Conservation (phyloP, 148 eudicot species). For the Polygonum maritimum region DNA sequence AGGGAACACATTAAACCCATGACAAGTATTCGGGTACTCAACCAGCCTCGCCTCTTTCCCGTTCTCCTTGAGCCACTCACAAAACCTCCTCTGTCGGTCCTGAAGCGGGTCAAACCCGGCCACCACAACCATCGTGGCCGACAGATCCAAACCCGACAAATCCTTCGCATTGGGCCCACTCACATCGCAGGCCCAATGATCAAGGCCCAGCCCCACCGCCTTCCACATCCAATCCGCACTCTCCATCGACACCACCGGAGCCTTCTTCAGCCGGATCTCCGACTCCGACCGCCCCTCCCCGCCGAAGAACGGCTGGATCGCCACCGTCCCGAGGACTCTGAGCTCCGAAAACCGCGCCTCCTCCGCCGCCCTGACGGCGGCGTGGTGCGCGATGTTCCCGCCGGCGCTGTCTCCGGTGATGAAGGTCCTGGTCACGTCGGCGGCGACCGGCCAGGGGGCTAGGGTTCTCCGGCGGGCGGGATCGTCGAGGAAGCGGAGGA, state of each 20-base stretch:
- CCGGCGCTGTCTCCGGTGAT: slow-evolving; percentile 17
- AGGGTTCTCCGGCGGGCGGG: too few species aligned
- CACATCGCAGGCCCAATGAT: slow-evolving; percentile 28
- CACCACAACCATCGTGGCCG: slow-evolving; percentile 21
- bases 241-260: slow-evolving; percentile 6
- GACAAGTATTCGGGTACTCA: slow-evolving; percentile 14
- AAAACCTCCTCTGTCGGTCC: slow-evolving; percentile 16
- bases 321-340: slow-evolving; percentile 23
- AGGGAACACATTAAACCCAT: slow-evolving; percentile 17
- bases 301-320: slow-evolving; percentile 41
- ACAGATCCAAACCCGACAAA: slow-evolving; percentile 23
- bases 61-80: slow-evolving; percentile 14
- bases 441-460: background rate
- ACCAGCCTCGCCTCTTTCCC: slow-evolving; percentile 21
- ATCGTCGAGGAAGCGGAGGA: slow-evolving; percentile 13
- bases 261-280: slow-evolving; percentile 16
- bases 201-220: slow-evolving; percentile 17
- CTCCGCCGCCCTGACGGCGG: background rate
- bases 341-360: background rate
- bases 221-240: slow-evolving; percentile 31
- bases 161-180: slow-evolving; percentile 26
- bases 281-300: slow-evolving; percentile 27
- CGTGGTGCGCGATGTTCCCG: slow-evolving; percentile 11
- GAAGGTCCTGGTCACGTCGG: slow-evolving; percentile 8
- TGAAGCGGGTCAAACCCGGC: slow-evolving; percentile 15